Evolutionary conservation across 495 filamentous ascomycete genomes (phyloP).

Genomic region (Aeminium ludgeri): DNA sequence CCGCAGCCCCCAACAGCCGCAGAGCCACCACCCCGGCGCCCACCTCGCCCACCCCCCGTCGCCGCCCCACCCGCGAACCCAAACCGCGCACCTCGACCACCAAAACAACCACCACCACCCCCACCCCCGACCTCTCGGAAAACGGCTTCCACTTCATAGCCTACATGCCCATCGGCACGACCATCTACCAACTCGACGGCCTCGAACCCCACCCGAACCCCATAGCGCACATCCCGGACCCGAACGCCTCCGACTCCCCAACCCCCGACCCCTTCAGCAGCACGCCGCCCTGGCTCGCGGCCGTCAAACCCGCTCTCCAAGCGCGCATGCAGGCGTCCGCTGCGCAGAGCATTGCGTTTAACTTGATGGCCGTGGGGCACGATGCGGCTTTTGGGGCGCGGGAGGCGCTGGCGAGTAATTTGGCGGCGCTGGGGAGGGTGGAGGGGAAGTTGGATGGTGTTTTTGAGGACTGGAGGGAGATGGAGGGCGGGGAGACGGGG

Average conservation of each 20-base stretch:
- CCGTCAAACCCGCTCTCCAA: constrained; percentile 26
- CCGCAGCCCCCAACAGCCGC: too few relatives aligned
- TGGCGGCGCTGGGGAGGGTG: constrained; percentile 27
- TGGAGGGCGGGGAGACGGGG: constrained; percentile 7
- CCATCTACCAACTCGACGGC: constrained; percentile 84
- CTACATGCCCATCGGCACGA: constrained; percentile 57
- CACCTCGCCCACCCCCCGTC: neutral
- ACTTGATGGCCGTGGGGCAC: constrained; percentile 35
- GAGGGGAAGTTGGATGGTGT: constrained; percentile 22
- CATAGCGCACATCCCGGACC: constrained; percentile 36
- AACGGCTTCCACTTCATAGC: constrained; percentile 74
- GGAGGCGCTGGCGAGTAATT: constrained; percentile 30
- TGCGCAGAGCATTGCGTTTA: constrained; percentile 41
- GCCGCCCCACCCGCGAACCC: constrained; percentile 10
- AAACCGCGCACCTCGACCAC: constrained; percentile 7
- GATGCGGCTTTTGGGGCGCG: constrained; percentile 33
- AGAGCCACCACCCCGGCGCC: neutral
- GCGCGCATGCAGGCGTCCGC: constrained; percentile 36
- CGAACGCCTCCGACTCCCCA: constrained; percentile 25
- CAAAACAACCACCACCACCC: neutral
- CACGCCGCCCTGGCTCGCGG: constrained; percentile 27
- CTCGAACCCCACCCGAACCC: constrained; percentile 55
- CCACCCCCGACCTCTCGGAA: constrained; percentile 20
- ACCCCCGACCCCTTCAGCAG: too few relatives aligned
- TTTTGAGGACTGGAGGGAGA: constrained; percentile 19